Base-by-base conservation (phyloP, 1,139 yeast species). In the Taphrina confusa region DNA sequence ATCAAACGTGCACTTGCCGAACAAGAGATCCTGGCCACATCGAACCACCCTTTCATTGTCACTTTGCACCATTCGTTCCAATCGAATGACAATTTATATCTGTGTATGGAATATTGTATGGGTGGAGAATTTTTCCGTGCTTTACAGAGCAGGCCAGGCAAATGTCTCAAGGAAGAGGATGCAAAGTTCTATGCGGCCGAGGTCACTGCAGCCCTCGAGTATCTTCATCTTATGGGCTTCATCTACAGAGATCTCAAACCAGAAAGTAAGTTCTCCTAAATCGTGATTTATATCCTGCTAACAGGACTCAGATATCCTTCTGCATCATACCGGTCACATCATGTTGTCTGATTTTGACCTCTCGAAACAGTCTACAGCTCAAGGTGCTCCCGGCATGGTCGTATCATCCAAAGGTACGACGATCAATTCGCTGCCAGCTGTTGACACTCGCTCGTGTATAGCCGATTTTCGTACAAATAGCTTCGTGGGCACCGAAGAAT, bases 91-190 rank as follows among this genome's bases (percentile, higher is more conserved):
- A 84, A 87, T 70, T 75, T 94, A n/a, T 94, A 91, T 69, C 80
- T 94, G 57, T 94, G 98, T 71, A 91, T 94, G 96, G 99, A 94
- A 72, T 94, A 92, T 69, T 94, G 98, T 71, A 90, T 92, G 94
- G 99, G 99, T 20, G 98, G 99, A 51, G 99, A 94, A 73, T 94
- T 94, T 71, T 94, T 94, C 77, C 78, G 98, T 63, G 98, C 98
- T 0, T 75, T 94, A 58, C 98, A 94, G 74, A 90, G 97, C 0
- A 79, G 97, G 64, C 87, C 84, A 64, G 82, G 91, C 57, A 89
- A 90, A 70, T 87, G 95, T 64, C 84, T 94, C 14, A 78, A 83
- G 37, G 99, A 94, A 72, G 81, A 78, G 54, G 97, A 91, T 71
- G 97, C 98, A 16, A 78, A 83, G 63, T 94, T 94, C 71, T 94